Percentiles rank a stretch among this genome's conserved stretches.
Evolutionary conservation across 2,329 filamentous ascomycete genomes (phyloP).

Genomic region (Peltaster fructicola): DNA sequence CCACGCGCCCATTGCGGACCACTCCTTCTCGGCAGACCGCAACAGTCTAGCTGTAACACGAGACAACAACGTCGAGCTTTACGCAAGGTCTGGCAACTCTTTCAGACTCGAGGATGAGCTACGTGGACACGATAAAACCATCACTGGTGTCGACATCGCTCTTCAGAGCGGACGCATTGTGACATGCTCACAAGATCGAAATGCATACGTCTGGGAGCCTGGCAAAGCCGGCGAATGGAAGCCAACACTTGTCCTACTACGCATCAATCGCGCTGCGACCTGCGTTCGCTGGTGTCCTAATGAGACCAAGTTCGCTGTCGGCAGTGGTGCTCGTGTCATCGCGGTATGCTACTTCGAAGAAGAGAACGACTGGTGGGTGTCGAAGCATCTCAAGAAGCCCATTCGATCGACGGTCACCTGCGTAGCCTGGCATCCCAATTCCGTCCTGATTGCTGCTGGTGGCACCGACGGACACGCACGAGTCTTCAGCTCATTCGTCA

Average conservation of each 20-base stretch:
- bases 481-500: slow-evolving; percentile 91
- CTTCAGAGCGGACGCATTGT: slow-evolving; percentile 83
- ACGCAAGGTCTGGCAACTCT: slow-evolving; percentile 46
- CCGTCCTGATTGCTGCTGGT: slow-evolving; percentile 79
- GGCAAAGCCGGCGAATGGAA: slow-evolving; percentile 80
- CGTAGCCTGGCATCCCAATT: slow-evolving; percentile 94
- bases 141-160: slow-evolving; percentile 92
- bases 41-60: slow-evolving; percentile 77
- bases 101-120: slow-evolving; percentile 83
- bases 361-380: slow-evolving; percentile 99
- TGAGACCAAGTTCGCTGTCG: slow-evolving; percentile 94
- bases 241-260: slow-evolving; percentile 86
- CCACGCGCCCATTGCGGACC: slow-evolving; percentile 88
- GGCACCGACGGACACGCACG: slow-evolving; percentile 95
- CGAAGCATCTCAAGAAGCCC: slow-evolving; percentile 97
- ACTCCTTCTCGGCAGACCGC: slow-evolving; percentile 91
- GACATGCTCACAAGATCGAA: slow-evolving; percentile 94
- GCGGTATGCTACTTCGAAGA: slow-evolving; percentile 97
- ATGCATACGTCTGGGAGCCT: slow-evolving; percentile 94
- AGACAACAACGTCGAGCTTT: slow-evolving; percentile 81
- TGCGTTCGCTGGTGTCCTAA: slow-evolving; percentile 95
- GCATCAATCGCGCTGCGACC: slow-evolving; percentile 91
- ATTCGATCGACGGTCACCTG: slow-evolving; percentile 94
- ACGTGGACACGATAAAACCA: slow-evolving; percentile 90
- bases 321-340: slow-evolving; percentile 86